Evolutionary conservation across 2,329 filamentous ascomycete species (phyloP).

Genomic region (Ophiostoma australiae): DNA sequence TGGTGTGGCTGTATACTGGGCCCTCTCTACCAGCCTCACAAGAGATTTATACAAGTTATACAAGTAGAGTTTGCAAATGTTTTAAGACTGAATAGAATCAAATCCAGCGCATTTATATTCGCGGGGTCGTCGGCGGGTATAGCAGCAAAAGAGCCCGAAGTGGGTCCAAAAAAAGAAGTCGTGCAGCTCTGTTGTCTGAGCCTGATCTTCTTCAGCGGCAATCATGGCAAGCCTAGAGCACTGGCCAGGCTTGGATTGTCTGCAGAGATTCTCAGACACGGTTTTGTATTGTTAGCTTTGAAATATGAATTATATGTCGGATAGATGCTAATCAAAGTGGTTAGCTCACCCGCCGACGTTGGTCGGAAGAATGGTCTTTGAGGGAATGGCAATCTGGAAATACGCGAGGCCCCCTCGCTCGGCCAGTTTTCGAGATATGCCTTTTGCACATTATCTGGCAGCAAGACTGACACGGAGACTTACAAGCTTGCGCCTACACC

Average conservation of each 20-base stretch:
- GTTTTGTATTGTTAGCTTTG: background rate
- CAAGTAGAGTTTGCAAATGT: background rate
- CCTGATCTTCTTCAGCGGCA: background rate
- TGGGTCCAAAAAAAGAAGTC: background rate
- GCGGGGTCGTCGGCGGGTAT: background rate
- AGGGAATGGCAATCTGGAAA: background rate
- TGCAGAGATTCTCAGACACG: background rate
- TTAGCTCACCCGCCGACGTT: background rate
- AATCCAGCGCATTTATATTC: background rate
- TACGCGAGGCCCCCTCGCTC: background rate
- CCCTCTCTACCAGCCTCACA: background rate
- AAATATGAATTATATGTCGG: too few species aligned
- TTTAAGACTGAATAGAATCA: background rate
- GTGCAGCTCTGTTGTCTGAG: background rate
- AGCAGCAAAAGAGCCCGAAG: background rate
- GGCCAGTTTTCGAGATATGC: background rate
- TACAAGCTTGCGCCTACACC: background rate
- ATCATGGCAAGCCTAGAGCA: background rate
- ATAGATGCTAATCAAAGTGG: too few species aligned
- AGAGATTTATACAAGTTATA: background rate
- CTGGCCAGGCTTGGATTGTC: background rate
- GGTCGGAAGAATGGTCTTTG: background rate
- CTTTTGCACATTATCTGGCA: background rate
- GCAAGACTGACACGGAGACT: background rate
- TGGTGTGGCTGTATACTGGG: background rate